A percentile compares a stretch with the other conserved stretches of the same genome.
phyloP scores from a whole-genome alignment of 257 asterid species.

The Solanum etuberosum region DNA sequence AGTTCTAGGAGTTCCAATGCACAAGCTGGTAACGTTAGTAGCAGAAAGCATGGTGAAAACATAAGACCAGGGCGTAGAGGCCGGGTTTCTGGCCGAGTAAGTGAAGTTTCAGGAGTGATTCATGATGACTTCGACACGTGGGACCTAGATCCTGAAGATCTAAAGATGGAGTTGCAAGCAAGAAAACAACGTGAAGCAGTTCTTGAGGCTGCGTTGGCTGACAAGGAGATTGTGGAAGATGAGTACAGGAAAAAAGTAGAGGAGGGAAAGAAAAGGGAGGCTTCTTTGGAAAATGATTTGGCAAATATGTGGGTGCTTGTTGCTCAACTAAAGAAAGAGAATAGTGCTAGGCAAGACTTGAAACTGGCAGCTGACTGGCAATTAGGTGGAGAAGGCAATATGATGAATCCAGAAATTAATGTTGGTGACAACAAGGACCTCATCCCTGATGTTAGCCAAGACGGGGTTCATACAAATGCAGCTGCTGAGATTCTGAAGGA shows the following conservation, averaged over 20 bases:
- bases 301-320: conserved; percentile 99
- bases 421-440: conserved; percentile 32
- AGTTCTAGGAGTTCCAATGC: conserved; percentile 38
- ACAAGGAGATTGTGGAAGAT: conserved; percentile 70
- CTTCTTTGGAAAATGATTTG: conserved; percentile 81
- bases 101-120: conserved; percentile 39
- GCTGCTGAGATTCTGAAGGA: conserved; percentile 40
- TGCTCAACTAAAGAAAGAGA: conserved; percentile 90
- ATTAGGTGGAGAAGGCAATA: conserved; percentile 18
- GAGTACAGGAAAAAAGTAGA: conserved; percentile 72
- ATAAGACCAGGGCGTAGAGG: conserved; percentile 47
- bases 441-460: conserved; percentile 18
- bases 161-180: conserved; percentile 79
- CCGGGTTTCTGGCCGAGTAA: conserved; percentile 39
- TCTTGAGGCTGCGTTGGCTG: conserved; percentile 89
- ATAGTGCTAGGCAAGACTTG: conserved; percentile 24
- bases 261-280: conserved; percentile 84
- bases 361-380: conserved; percentile 24
- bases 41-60: conserved; percentile 48
- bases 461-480: conserved; percentile 22
- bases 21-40: conserved; percentile 31
- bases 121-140: conserved; percentile 68
- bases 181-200: conserved; percentile 80
- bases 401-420: conserved; percentile 24
- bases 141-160: conserved; percentile 73